A percentile compares a stretch with the other conserved stretches of the same genome.
These are phyloP conservation scores for Claviceps lovelessii DNA, from an alignment of 2,329 filamentous ascomycete genomes.

Conservation along the genomic window DNA sequence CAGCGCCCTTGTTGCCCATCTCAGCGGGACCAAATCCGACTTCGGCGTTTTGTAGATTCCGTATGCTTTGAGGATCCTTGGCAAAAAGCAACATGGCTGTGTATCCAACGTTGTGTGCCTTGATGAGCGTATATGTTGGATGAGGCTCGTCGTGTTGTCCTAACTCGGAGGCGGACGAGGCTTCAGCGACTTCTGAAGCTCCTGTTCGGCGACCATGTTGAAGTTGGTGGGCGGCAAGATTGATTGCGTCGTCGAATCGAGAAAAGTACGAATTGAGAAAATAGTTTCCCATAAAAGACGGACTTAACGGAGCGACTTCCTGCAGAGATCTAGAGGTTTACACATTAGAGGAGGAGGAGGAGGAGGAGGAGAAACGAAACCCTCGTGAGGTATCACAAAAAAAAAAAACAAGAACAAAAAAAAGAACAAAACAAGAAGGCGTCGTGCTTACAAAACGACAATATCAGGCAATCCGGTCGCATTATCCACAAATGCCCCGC, in stretches of 20 bases:
- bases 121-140: constrained; percentile 52
- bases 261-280: constrained; percentile 64
- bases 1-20: constrained; percentile 92
- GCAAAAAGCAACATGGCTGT: constrained; percentile 81
- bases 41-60: constrained; percentile 58
- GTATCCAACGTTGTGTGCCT: constrained; percentile 68
- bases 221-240: constrained; percentile 43
- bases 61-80: constrained; percentile 45
- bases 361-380: background rate
- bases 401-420: background rate
- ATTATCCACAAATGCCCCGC: constrained; percentile 40
- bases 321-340: constrained; percentile 53
- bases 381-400: too few species aligned
- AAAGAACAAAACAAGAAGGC: background rate
- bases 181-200: background rate
- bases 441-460: constrained; percentile 35
- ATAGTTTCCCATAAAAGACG: constrained; percentile 73
- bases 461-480: constrained; percentile 34
- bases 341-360: too few species aligned
- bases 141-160: constrained; percentile 9
- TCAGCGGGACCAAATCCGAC: constrained; percentile 73
- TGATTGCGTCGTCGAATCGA: constrained; percentile 55
- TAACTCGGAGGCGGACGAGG: background rate
- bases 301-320: constrained; percentile 73
- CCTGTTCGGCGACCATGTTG: constrained; percentile 9